phyloP scores from a whole-genome alignment of 352 stramenopile species.

The Globisporangium perplexum region DNA sequence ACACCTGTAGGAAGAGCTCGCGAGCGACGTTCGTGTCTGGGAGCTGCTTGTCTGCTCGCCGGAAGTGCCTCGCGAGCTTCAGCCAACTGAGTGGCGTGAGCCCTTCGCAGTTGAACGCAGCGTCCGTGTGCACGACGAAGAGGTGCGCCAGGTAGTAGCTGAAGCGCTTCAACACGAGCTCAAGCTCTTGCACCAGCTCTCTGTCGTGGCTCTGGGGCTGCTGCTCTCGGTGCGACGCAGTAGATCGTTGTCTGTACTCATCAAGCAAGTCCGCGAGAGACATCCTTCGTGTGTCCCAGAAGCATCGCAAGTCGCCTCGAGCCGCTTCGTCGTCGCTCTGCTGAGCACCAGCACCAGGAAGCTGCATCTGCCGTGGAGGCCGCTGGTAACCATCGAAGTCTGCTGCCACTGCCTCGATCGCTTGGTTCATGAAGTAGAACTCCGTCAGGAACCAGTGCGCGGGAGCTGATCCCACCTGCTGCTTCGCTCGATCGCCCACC shows the following conservation, averaged over 20 bases:
- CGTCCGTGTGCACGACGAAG: conserved; percentile 30
- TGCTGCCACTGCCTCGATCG: conserved; percentile 12
- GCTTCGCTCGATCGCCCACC: background rate
- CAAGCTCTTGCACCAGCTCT: conserved; percentile 16
- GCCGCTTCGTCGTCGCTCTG: background rate
- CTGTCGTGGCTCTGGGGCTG: background rate
- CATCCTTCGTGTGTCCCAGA: conserved; percentile 1
- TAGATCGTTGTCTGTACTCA: background rate
- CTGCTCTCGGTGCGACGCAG: background rate
- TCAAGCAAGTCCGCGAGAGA: conserved; percentile 1
- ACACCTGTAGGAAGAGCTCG: conserved; percentile 7
- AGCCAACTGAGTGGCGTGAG: conserved; percentile 21
- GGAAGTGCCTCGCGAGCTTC: conserved; percentile 26
- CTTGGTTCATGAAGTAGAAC: conserved; percentile 33
- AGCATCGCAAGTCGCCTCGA: conserved; percentile 4
- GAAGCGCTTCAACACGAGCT: conserved; percentile 36
- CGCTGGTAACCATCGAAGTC: conserved; percentile 2
- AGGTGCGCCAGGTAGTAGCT: conserved; percentile 33
- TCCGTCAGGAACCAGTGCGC: conserved; percentile 33
- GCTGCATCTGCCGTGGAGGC: background rate
- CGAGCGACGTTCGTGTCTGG: conserved; percentile 1
- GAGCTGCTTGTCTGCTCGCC: conserved; percentile 23
- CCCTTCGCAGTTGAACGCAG: conserved; percentile 19
- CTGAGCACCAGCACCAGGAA: background rate
- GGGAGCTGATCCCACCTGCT: background rate